These are phyloP conservation scores for barrel medic (Medicago truncatula) DNA, from an alignment of 306 rosid genomes.

Conservation along the genomic window MtrunA17r5.0-ANR NC_053048.1:55009501-55010000, in stretches of 20 bases:
- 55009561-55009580: not conserved
- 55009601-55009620: not conserved
- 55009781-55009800: not conserved
- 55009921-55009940: slow-evolving; percentile 73
- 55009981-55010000: slow-evolving; percentile 84
- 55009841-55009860: not conserved
- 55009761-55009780: not conserved
- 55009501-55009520: not conserved
- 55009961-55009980: slow-evolving; percentile 65
- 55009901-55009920: slow-evolving; percentile 32
- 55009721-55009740: too few species aligned
- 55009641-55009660: slow-evolving; percentile 13
- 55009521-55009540: not conserved
- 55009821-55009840: not conserved
- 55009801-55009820: not conserved
- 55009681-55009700: not conserved
- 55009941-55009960: slow-evolving; percentile 70
- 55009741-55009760: slow-evolving; percentile 9
- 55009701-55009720: too few species aligned
- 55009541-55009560: not conserved
- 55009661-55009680: not conserved
- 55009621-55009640: not conserved
- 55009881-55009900: not conserved
- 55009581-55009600: not conserved
- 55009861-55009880: not conserved